phyloP scores from a whole-genome alignment of 2,329 filamentous ascomycete genomes.

The Exophiala bonariae region DNA sequence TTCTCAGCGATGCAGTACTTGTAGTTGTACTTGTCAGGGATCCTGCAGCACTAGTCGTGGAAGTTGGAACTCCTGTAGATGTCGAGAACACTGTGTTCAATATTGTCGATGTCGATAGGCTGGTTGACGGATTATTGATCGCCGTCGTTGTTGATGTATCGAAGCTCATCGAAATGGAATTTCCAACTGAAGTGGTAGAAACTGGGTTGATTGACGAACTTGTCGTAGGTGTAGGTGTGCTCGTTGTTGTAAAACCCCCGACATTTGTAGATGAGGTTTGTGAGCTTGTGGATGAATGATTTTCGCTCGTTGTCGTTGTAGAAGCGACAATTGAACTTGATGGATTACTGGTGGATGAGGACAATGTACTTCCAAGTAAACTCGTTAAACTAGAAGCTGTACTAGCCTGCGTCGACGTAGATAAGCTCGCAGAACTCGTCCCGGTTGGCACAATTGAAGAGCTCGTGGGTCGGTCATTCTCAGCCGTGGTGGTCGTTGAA shows the following conservation, averaged over 20 bases:
- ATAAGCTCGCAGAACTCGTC: too few species aligned
- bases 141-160: too few species aligned
- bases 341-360: background rate
- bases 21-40: background rate
- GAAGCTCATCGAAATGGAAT: too few species aligned
- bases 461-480: background rate
- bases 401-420: too few species aligned
- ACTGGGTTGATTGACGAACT: background rate
- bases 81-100: background rate
- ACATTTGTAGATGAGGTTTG: too few species aligned
- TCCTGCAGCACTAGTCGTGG: background rate
- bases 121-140: too few species aligned
- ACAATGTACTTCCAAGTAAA: background rate
- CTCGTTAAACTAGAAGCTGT: background rate
- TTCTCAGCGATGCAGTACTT: background rate
- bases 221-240: too few species aligned
- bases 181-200: too few species aligned
- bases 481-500: background rate
- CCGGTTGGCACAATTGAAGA: too few species aligned
- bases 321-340: background rate
- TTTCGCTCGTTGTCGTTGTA: background rate
- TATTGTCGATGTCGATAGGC: too few species aligned
- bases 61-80: background rate
- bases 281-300: background rate
- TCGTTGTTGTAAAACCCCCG: too few species aligned